Conservation (phyloP, 140 eudicot genomes). For the Bidens hawaiensis region DNA sequence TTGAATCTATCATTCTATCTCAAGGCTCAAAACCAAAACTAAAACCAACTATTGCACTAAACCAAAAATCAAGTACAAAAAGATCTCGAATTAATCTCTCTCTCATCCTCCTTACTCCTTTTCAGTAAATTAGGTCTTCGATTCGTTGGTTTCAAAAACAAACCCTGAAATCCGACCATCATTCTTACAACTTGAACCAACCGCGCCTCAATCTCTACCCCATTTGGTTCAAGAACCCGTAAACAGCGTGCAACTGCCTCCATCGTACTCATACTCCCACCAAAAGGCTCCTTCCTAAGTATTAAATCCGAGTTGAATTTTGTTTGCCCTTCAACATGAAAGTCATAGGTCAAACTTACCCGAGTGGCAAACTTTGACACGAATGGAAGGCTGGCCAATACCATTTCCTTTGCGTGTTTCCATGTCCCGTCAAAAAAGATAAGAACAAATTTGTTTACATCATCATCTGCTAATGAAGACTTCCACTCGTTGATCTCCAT, state of each 20-base stretch:
- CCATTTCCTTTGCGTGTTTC: constrained; percentile 98
- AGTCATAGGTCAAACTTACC: constrained; percentile 62
- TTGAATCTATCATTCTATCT: too few species aligned
- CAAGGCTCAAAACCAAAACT: too few species aligned
- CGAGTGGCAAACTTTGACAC: constrained; percentile 71
- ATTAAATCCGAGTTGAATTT: constrained; percentile 71
- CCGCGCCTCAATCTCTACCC: constrained; percentile 54
- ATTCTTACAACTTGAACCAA: constrained; percentile 63
- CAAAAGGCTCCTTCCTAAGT: constrained; percentile 89
- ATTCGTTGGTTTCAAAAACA: constrained; percentile 54
- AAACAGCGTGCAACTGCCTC: constrained; percentile 92
- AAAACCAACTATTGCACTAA: background rate
- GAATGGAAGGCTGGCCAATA: constrained; percentile 71
- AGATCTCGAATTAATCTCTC: constrained; percentile 3
- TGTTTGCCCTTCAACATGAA: constrained; percentile 51
- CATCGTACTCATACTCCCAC: constrained; percentile 94
- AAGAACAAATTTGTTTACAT: constrained; percentile 36
- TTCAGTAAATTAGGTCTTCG: constrained; percentile 48
- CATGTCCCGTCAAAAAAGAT: constrained; percentile 93
- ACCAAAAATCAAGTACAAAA: constrained; percentile 9
- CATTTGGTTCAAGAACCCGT: constrained; percentile 71
- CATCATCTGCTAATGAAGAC: constrained; percentile 32
- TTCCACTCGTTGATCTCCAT: constrained; percentile 43
- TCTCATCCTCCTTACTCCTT: constrained; percentile 28
- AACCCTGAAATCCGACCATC: constrained; percentile 78